phyloP scores from a whole-genome alignment of 83 land plant species.

The Diphasiastrum complanatum region DNA sequence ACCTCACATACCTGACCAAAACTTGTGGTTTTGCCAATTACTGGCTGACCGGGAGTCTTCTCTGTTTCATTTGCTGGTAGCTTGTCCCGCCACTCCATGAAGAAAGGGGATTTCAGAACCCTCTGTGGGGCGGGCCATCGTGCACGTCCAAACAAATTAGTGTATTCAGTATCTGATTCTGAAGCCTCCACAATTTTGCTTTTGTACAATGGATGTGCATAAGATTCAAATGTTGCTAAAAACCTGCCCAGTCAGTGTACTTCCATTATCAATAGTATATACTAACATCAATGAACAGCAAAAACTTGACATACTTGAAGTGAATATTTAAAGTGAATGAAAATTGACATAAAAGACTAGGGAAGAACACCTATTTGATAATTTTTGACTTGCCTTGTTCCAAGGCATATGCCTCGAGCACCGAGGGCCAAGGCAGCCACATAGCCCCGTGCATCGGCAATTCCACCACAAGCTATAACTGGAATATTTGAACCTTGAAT shows the following conservation, averaged over 20 bases:
- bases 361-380: constrained; percentile 6
- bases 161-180: constrained; percentile 52
- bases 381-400: constrained; percentile 55
- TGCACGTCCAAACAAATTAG: constrained; percentile 68
- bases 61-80: constrained; percentile 56
- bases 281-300: not conserved
- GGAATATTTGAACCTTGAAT: constrained; percentile 43
- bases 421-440: constrained; percentile 90
- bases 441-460: constrained; percentile 86
- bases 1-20: constrained; percentile 48
- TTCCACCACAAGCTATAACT: constrained; percentile 88
- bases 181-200: constrained; percentile 41
- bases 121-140: constrained; percentile 85
- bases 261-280: not conserved
- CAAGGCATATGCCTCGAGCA: constrained; percentile 78
- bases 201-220: constrained; percentile 76
- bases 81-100: constrained; percentile 40
- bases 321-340: too few relatives aligned
- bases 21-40: constrained; percentile 54
- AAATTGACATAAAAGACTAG: too few relatives aligned
- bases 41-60: constrained; percentile 40
- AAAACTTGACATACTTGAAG: too few relatives aligned
- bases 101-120: constrained; percentile 53
- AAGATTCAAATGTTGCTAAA: constrained; percentile 69
- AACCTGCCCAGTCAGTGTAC: constrained; percentile 39